Evolutionary conservation across 2,329 filamentous ascomycete species (phyloP).

Genomic region (Monilinia fructicola): DNA sequence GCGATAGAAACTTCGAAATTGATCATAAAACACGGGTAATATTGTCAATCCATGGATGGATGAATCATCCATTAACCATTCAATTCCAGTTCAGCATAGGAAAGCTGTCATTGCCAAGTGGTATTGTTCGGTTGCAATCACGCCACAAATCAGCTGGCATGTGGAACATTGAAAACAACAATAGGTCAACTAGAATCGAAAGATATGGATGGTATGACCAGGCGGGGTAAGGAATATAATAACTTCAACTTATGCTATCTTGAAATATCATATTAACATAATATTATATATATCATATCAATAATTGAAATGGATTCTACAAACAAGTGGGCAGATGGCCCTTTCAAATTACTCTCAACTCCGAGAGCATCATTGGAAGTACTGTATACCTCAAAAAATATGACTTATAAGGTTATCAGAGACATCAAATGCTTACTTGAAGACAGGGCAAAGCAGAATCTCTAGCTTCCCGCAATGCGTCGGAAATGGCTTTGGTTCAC

Average conservation of each 20-base stretch:
- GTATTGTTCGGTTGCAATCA: constrained; percentile 7
- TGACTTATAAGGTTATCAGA: background rate
- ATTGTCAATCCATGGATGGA: no score
- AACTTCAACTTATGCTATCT: background rate
- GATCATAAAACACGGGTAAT: no score
- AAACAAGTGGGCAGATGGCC: constrained; percentile 27
- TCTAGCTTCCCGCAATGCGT: constrained; percentile 33
- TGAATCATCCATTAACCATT: no score
- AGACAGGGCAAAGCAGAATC: constrained; percentile 16
- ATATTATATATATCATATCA: background rate
- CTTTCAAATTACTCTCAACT: constrained; percentile 27
- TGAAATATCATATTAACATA: no score
- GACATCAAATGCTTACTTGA: background rate
- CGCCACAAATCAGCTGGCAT: constrained; percentile 19
- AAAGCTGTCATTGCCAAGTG: background rate
- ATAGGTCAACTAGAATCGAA: constrained; percentile 1
- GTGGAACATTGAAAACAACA: background rate
- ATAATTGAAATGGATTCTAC: constrained; percentile 3
- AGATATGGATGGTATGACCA: constrained; percentile 1
- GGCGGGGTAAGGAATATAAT: constrained; percentile 4
- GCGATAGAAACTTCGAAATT: no score
- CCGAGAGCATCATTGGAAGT: constrained; percentile 18
- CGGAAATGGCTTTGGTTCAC: constrained; percentile 42
- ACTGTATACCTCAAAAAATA: background rate
- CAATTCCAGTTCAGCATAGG: no score